Percentiles rank a stretch among this genome's conserved stretches.
Evolutionary conservation across 2,329 filamentous ascomycete species (phyloP).

Genomic region (Drechslerella stenobrocha): DNA sequence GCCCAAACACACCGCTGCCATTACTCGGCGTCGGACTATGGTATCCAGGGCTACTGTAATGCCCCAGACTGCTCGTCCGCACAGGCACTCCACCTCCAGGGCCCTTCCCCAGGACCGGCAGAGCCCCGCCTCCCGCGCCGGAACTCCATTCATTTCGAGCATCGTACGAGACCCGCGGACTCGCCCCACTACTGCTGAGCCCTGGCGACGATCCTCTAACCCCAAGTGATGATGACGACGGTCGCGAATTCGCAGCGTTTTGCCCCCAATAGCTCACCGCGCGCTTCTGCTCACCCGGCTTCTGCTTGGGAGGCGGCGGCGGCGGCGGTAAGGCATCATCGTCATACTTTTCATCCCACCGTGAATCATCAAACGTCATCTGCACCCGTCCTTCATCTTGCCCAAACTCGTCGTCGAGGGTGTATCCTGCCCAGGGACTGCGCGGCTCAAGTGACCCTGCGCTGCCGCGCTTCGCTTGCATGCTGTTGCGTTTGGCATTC

Average conservation of each 20-base stretch:
- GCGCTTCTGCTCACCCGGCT: slow-evolving; percentile 18
- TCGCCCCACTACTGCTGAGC: slow-evolving; percentile 20
- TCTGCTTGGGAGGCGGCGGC: slow-evolving; percentile 54
- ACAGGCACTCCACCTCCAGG: slow-evolving; percentile 13
- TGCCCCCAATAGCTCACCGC: slow-evolving; percentile 47
- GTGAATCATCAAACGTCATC: slow-evolving; percentile 68
- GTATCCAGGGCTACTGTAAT: slow-evolving; percentile 28
- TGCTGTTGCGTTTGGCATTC: slow-evolving; percentile 17
- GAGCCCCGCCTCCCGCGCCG: slow-evolving; percentile 19
- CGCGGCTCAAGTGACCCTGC: slow-evolving; percentile 17
- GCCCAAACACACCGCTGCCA: slow-evolving; percentile 21
- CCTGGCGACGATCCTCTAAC: slow-evolving; percentile 29
- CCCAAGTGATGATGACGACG: slow-evolving; percentile 13
- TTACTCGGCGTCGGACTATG: slow-evolving; percentile 32
- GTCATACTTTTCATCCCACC: slow-evolving; percentile 23
- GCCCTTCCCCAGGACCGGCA: slow-evolving; percentile 35
- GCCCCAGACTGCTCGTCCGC: slow-evolving; percentile 42
- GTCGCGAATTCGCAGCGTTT: slow-evolving; percentile 4
- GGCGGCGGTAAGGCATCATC: slow-evolving; percentile 60
- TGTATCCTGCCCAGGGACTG: slow-evolving; percentile 35
- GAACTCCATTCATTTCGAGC: slow-evolving; percentile 31
- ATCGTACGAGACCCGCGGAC: slow-evolving; percentile 37
- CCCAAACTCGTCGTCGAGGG: slow-evolving; percentile 58
- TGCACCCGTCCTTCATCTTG: slow-evolving; percentile 58
- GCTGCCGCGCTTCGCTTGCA: slow-evolving; percentile 31